Conservation (phyloP, 768 basidiomycete genomes). For the Collybiopsis confluens region DNA sequence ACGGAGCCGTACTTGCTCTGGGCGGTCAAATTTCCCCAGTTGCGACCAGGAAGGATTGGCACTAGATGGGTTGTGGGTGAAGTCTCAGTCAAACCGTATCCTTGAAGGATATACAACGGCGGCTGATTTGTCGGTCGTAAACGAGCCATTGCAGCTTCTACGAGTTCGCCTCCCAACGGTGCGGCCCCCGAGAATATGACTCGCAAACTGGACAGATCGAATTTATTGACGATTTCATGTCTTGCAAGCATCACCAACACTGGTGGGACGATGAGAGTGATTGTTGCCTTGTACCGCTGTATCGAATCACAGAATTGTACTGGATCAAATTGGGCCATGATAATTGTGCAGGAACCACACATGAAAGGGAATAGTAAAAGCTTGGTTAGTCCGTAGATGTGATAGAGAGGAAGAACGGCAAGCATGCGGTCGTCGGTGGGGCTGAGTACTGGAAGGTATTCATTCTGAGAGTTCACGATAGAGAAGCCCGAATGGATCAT, state of each 20-base stretch:
- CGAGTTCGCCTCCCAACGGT: conserved; percentile 65
- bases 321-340: conserved; percentile 73
- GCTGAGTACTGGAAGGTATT: conserved; percentile 13
- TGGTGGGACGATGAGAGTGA: conserved; percentile 69
- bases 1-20: conserved; percentile 21
- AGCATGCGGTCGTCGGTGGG: conserved; percentile 47
- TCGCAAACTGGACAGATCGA: conserved; percentile 58
- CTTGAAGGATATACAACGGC: conserved; percentile 20
- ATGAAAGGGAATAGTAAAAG: conserved; percentile 57
- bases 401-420: conserved; percentile 60
- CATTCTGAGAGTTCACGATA: neutral
- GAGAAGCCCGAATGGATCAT: conserved; percentile 47
- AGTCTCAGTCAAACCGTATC: conserved; percentile 81
- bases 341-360: conserved; percentile 45
- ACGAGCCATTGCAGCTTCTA: conserved; percentile 35
- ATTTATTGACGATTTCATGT: conserved; percentile 66
- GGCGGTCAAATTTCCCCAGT: neutral
- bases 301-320: conserved; percentile 61
- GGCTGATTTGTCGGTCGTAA: conserved; percentile 11
- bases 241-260: conserved; percentile 72
- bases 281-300: conserved; percentile 58
- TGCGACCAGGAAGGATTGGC: conserved; percentile 16
- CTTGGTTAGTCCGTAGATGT: conserved; percentile 50
- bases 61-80: conserved; percentile 67
- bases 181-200: conserved; percentile 74